A percentile compares a stretch with the other conserved stretches of the same genome.
Evolutionary conservation across 139 green algal species (phyloP).

Genomic region (Pseudopediastrum boryanum): DNA sequence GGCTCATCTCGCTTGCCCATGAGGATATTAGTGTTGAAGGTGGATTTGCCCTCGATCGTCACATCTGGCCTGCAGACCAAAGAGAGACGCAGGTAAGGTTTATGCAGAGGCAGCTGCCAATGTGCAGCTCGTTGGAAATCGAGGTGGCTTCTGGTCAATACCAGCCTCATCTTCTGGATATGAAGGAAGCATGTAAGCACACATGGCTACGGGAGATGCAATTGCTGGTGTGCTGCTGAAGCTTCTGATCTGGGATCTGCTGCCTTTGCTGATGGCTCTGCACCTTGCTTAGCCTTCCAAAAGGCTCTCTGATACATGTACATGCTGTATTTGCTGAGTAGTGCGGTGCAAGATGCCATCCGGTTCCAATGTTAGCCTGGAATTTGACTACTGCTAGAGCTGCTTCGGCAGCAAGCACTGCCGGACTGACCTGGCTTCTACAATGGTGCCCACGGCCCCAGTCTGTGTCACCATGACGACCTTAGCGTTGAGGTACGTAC

Average conservation of each 20-base stretch:
- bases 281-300: background rate
- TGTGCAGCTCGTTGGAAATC: background rate
- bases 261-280: background rate
- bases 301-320: too few species aligned
- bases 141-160: background rate
- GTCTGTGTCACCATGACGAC: slow-evolving; percentile 54
- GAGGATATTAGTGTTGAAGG: slow-evolving; percentile 47
- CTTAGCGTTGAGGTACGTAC: slow-evolving; percentile 44
- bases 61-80: slow-evolving; percentile 38
- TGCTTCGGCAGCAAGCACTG: background rate
- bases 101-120: background rate
- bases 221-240: background rate
- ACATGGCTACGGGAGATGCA: background rate
- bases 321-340: background rate
- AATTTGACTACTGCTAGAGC: background rate
- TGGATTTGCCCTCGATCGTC: slow-evolving; percentile 51
- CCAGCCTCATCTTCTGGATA: background rate
- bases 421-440: slow-evolving; percentile 30
- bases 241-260: background rate
- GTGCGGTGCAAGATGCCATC: background rate
- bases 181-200: background rate
- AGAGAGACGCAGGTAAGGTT: background rate
- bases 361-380: background rate
- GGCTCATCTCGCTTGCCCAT: slow-evolving; percentile 52
- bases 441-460: slow-evolving; percentile 50